Percentiles rank a stretch among this genome's conserved stretches.
Evolutionary conservation across 306 rosid species (phyloP).

Genomic region (Bauhinia variegata): DNA sequence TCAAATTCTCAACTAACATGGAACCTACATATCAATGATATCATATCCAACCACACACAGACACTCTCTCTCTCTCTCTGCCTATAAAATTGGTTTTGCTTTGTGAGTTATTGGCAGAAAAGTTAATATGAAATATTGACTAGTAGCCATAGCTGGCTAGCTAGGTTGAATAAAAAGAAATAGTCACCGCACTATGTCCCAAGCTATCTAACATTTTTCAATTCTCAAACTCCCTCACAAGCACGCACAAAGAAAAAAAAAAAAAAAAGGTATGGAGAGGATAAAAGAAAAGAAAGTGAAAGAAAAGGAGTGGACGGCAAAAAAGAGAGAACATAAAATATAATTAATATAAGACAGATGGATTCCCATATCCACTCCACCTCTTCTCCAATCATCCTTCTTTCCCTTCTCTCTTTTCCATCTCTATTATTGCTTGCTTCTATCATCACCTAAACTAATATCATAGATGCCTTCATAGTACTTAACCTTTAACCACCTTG

Average conservation of each 20-base stretch:
- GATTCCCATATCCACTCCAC: constrained; percentile 56
- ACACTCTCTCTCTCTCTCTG: neutral
- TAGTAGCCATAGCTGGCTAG: too few species aligned
- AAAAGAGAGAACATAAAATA: constrained; percentile 47
- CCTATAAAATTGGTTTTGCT: constrained; percentile 43
- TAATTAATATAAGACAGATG: constrained; percentile 59
- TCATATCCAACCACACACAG: constrained; percentile 26
- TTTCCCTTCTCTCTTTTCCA: constrained; percentile 26
- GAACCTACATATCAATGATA: constrained; percentile 52
- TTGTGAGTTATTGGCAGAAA: constrained; percentile 13
- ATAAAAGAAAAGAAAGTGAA: constrained; percentile 9
- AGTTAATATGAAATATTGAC: constrained; percentile 27
- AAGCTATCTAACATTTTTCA: constrained; percentile 57
- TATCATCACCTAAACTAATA: constrained; percentile 52
- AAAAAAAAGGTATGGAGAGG: constrained; percentile 29
- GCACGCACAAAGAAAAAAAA: constrained; percentile 53
- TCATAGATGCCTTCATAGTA: constrained; percentile 10
- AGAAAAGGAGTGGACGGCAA: constrained; percentile 53
- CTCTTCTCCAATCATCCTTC: constrained; percentile 28
- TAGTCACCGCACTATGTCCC: constrained; percentile 58
- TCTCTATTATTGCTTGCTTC: constrained; percentile 61
- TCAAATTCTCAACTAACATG: constrained; percentile 43
- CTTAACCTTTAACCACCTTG: constrained; percentile 47
- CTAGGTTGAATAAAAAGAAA: constrained; percentile 51
- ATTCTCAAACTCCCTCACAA: constrained; percentile 47